Evolutionary conservation across 139 green algal genomes (phyloP).

Genomic region (Micromonas pusilla): DNA sequence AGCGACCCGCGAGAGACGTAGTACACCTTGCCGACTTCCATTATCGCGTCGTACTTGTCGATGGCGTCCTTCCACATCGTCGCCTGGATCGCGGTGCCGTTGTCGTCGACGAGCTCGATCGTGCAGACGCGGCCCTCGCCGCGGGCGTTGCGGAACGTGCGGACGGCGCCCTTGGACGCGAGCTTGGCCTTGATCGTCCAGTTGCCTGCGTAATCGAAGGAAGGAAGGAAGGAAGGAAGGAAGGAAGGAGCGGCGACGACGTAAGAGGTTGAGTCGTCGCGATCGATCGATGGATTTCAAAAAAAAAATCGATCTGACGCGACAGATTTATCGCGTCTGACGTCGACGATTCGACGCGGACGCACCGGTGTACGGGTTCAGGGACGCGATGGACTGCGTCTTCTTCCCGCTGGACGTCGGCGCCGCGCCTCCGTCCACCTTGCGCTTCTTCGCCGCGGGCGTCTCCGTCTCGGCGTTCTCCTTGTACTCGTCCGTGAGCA

Average conservation of each 20-base stretch:
- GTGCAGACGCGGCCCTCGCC: slow-evolving; percentile 21
- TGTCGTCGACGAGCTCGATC: slow-evolving; percentile 25
- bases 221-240: too few relatives aligned
- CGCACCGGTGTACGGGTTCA: slow-evolving; percentile 33
- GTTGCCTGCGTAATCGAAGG: not conserved
- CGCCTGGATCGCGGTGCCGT: slow-evolving; percentile 28
- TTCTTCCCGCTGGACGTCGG: not conserved
- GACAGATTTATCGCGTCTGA: too few relatives aligned
- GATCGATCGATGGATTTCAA: too few relatives aligned
- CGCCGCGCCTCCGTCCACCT: not conserved
- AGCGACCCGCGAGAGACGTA: slow-evolving; percentile 32
- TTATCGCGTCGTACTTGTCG: slow-evolving; percentile 15
- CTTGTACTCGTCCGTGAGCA: not conserved
- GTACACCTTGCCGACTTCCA: slow-evolving; percentile 35
- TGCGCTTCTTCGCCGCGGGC: not conserved
- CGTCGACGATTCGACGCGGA: too few relatives aligned
- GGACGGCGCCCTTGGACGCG: slow-evolving; percentile 23
- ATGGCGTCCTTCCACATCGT: slow-evolving; percentile 27
- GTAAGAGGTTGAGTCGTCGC: too few relatives aligned
- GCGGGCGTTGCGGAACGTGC: slow-evolving; percentile 15
- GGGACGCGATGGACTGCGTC: not conserved
- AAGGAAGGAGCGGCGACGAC: too few relatives aligned
- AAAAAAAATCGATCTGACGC: too few relatives aligned
- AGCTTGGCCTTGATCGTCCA: slow-evolving; percentile 34
- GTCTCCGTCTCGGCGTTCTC: not conserved